Percentiles rank a stretch among this genome's conserved stretches.
Conservation (phyloP, 2,329 filamentous ascomycete genomes). For the Ceratocystis variospora region DNA sequence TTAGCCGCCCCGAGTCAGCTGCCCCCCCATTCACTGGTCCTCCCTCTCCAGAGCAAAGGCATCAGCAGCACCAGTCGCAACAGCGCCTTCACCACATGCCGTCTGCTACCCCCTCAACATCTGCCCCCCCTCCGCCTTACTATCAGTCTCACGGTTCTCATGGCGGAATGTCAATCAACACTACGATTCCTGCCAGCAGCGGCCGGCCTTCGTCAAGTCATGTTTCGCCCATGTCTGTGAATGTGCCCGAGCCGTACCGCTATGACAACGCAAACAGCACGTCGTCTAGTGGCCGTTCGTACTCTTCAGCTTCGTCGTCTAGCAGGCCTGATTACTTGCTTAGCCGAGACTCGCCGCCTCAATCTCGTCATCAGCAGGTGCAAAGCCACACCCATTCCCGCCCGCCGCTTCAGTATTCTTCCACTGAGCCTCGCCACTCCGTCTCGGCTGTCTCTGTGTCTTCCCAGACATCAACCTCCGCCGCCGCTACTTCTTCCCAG, state of each 20-base stretch:
- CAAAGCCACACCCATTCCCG: neutral
- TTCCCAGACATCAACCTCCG: neutral
- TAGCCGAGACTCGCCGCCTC: neutral
- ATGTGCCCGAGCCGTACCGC: neutral
- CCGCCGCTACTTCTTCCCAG: neutral
- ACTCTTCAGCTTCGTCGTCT: neutral
- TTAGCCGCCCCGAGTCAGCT: neutral
- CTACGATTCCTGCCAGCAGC: neutral
- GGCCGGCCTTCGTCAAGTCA: neutral
- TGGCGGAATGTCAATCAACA: neutral
- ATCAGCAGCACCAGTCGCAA: neutral
- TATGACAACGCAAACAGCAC: neutral
- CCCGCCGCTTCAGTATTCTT: neutral
- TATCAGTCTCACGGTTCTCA: neutral
- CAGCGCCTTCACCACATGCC: neutral
- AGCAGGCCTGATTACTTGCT: neutral
- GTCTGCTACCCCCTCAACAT: neutral
- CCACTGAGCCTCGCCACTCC: conserved; percentile 1
- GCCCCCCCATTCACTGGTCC: neutral
- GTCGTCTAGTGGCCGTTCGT: neutral
- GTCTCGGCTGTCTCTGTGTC: neutral
- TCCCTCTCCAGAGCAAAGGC: neutral
- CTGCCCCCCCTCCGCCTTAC: neutral
- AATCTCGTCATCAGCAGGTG: neutral
- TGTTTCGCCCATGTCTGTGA: conserved; percentile 3